These are phyloP conservation scores for Xylaria bambusicola DNA, from an alignment of 495 filamentous ascomycete genomes.

Conservation along the genomic window DNA sequence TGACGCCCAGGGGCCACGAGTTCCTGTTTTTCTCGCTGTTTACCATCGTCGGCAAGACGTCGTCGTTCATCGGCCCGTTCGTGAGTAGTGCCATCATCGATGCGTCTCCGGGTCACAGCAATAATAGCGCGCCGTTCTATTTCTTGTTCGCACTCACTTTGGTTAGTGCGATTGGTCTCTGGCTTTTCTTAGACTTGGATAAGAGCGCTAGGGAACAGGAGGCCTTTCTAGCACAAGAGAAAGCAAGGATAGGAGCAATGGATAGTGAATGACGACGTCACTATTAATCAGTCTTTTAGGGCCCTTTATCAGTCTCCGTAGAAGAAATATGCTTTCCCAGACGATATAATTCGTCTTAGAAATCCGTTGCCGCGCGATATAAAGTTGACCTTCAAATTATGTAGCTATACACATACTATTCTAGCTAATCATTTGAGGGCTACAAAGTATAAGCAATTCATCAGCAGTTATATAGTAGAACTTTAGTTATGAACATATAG, in stretches of 20 bases:
- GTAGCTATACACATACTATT: too few relatives aligned
- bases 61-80: constrained; percentile 63
- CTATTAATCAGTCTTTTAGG: not conserved
- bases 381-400: too few relatives aligned
- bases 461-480: too few relatives aligned
- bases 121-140: constrained; percentile 63
- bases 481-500: too few relatives aligned
- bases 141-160: constrained; percentile 58
- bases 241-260: constrained; percentile 21
- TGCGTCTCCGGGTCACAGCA: constrained; percentile 48
- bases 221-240: constrained; percentile 49
- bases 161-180: constrained; percentile 53
- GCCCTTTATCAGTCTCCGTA: too few relatives aligned
- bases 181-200: constrained; percentile 57
- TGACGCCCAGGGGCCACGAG: constrained; percentile 64
- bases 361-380: too few relatives aligned
- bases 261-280: constrained; percentile 4
- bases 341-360: too few relatives aligned
- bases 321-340: too few relatives aligned
- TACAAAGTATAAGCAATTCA: too few relatives aligned
- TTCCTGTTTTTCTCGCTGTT: constrained; percentile 70
- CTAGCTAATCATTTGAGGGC: too few relatives aligned
- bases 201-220: constrained; percentile 62
- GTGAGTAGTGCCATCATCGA: constrained; percentile 69
- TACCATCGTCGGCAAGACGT: constrained; percentile 66